These are phyloP conservation scores for Ganoderma boninense DNA, from an alignment of 1,284 basidiomycete genomes.

Conservation along the genomic window DNA sequence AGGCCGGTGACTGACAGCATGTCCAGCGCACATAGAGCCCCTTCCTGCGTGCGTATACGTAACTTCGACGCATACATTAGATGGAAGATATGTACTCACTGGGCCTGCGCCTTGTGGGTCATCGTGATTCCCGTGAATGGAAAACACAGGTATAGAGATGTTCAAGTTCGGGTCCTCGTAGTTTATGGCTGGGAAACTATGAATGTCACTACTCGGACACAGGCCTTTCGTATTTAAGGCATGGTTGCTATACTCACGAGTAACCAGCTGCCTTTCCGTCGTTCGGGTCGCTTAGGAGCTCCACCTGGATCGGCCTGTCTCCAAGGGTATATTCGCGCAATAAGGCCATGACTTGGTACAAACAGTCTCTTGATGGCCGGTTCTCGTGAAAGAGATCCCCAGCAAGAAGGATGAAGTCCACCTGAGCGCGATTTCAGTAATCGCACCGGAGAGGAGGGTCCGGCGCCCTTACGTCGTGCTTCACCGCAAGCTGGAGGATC, in stretches of 20 bases:
- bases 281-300: slow-evolving; percentile 91
- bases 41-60: slow-evolving; percentile 65
- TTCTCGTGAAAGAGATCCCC: slow-evolving; percentile 99
- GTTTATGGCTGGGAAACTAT: slow-evolving; percentile 94
- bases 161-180: slow-evolving; percentile 98
- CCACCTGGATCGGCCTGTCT: slow-evolving; percentile 87
- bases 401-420: slow-evolving; percentile 93
- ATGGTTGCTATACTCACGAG: slow-evolving; percentile 63
- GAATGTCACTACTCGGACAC: slow-evolving; percentile 33
- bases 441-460: background rate
- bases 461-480: slow-evolving; percentile 70
- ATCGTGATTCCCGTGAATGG: slow-evolving; percentile 99
- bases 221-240: background rate
- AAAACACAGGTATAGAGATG: slow-evolving; percentile 95
- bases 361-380: slow-evolving; percentile 88
- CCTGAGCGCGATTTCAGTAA: slow-evolving; percentile 53
- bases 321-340: slow-evolving; percentile 92
- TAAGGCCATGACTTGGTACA: slow-evolving; percentile 90
- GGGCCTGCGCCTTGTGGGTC: slow-evolving; percentile 97
- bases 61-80: background rate
- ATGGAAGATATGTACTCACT: slow-evolving; percentile 53
- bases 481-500: slow-evolving; percentile 90
- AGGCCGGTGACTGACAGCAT: slow-evolving; percentile 94
- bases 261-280: slow-evolving; percentile 88
- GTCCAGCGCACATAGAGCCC: slow-evolving; percentile 95